Evolutionary conservation across 805 yeast species (phyloP), one percentile per base, ranked within the genome.

Genomic region (Yarrowia sp.): DNA sequence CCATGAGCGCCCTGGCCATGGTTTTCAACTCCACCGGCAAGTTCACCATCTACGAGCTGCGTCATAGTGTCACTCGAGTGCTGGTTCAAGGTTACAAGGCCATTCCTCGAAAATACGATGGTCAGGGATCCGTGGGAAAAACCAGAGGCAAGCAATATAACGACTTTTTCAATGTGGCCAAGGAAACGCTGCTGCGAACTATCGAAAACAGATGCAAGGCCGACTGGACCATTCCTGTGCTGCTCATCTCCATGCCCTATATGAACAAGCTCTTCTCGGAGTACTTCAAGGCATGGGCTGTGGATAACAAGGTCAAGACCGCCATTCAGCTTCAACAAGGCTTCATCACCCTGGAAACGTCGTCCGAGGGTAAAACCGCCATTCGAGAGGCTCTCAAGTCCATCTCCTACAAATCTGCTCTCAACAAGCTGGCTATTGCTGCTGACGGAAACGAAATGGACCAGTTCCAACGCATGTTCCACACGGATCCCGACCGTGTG

Each of bases 361-460:
- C 66, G 6, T 46, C 55, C 4, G 66, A 61, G 43, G 55, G 66
- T 2, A 61, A 61, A 39, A 61, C 66, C 20, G 66, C 66, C 14
- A 61, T 61, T n/a, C 42, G 66, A 61, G 66, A 61, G n/a, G 66
- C 66, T 30, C 66, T 61, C 66, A 61, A 61, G 44, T 61, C 66
- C 20, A 38, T 61, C 24, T 46, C 66, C 14, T 61, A 61, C 55
- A 61, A 61, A 20, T 61, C 66, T 9, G 44, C 43, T 2, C 66
- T 61, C 20, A 61, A 61, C 43, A 61, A 61, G 38, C 43, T 61
- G 55, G 55, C 66, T 7, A 47, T 47, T 38, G 66, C 66, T 13
- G 42, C 66, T 34, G 66, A 61, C 14, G 66, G 66, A 10, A 46
- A 46, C 55, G 66, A 61, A 46, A 61, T 61, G 53, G 66, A 61